Evolutionary conservation across 1,284 basidiomycete species (phyloP).

Genomic region (Cryptococcus sp.): DNA sequence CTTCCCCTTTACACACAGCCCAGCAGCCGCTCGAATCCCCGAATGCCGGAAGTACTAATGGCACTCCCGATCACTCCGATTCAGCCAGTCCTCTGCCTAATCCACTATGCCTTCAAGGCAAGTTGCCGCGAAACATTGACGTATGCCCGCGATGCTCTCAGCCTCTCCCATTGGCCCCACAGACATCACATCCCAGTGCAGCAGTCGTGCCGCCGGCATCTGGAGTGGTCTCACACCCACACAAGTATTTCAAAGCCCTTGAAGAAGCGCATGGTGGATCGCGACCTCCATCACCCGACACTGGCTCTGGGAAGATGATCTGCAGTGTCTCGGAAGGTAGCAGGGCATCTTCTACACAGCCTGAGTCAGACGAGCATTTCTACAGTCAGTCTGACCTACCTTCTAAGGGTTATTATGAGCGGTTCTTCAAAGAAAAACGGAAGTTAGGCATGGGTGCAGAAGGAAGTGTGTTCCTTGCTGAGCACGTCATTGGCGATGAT

Average conservation of each 20-base stretch:
- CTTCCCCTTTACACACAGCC: neutral
- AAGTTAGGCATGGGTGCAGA: slow-evolving; percentile 88
- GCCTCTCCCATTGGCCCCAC: neutral
- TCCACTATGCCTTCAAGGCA: neutral
- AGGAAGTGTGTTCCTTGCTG: slow-evolving; percentile 66
- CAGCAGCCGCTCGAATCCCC: neutral
- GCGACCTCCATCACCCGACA: slow-evolving; percentile 35
- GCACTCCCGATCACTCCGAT: neutral
- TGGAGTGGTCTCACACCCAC: neutral
- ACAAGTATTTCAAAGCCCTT: slow-evolving; percentile 43
- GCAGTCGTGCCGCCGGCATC: no score
- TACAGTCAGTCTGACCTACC: slow-evolving; percentile 28
- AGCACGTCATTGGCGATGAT: slow-evolving; percentile 39
- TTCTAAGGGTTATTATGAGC: slow-evolving; percentile 54
- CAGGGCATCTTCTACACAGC: neutral
- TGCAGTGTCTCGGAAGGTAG: neutral
- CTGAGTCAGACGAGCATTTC: slow-evolving; percentile 13
- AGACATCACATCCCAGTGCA: no score
- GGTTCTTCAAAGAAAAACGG: slow-evolving; percentile 84
- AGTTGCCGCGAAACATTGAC: neutral
- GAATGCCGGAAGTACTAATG: neutral
- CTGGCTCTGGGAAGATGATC: neutral
- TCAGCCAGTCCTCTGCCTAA: neutral
- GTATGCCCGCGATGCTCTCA: neutral
- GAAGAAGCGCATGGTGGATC: slow-evolving; percentile 43